These are phyloP conservation scores for Apiotrichum porosum DNA, from an alignment of 1,284 basidiomycete genomes.

Conservation along the genomic window DNA sequence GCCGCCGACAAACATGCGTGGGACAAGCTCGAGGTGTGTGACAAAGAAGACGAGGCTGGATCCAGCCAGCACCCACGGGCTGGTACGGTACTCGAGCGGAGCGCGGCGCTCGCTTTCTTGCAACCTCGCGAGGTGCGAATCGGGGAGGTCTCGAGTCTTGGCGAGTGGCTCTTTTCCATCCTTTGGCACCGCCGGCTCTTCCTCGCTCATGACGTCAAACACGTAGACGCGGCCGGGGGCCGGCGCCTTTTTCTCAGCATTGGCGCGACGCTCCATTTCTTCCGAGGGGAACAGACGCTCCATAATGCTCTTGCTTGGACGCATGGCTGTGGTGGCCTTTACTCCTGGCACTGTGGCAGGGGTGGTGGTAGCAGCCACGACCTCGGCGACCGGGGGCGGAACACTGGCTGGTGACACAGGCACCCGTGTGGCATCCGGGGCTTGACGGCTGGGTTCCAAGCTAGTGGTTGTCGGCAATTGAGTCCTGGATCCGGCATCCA, in stretches of 20 bases:
- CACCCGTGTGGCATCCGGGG: too few relatives aligned
- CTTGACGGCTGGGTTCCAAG: too few relatives aligned
- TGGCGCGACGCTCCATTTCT: neutral
- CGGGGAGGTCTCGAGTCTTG: too few relatives aligned
- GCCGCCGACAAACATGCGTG: slow-evolving; percentile 1
- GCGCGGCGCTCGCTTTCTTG: neutral
- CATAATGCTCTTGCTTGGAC: too few relatives aligned
- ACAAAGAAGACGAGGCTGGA: neutral
- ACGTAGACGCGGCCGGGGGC: slow-evolving; percentile 1
- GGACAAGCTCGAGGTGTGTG: neutral
- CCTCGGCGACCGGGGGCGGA: too few relatives aligned
- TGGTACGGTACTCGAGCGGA: neutral
- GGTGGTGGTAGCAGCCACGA: too few relatives aligned
- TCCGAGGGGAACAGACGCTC: neutral
- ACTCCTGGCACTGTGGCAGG: too few relatives aligned
- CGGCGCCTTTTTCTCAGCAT: neutral
- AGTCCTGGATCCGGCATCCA: too few relatives aligned
- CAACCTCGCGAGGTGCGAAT: neutral
- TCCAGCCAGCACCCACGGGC: neutral
- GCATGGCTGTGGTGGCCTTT: too few relatives aligned
- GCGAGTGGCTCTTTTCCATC: neutral
- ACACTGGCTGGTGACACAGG: too few relatives aligned
- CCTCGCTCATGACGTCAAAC: slow-evolving; percentile 1
- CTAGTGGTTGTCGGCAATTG: too few relatives aligned
- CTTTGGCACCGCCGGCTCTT: neutral